Evolutionary conservation across 2,329 filamentous ascomycete species (phyloP).

Genomic region (Pochonia chlamydosporia): DNA sequence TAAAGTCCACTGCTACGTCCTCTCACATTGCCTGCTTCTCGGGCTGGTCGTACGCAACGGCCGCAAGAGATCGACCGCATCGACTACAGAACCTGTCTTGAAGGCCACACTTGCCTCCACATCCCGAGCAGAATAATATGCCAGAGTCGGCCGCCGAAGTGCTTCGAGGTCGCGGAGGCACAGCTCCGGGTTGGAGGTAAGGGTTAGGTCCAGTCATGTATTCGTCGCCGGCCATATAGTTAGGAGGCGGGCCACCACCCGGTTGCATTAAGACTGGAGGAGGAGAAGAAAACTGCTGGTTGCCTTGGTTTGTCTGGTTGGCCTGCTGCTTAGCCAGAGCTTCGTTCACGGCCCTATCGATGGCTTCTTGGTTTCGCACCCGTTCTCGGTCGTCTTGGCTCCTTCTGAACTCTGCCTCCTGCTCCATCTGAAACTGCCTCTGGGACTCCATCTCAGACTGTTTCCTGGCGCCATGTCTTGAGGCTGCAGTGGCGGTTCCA

Average conservation of each 20-base stretch:
- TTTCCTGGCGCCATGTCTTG: conserved; percentile 4
- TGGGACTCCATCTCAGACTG: conserved; percentile 3
- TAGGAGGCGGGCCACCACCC: background rate
- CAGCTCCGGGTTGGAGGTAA: conserved; percentile 2
- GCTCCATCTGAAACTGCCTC: conserved; percentile 6
- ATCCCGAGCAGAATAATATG: conserved; percentile 1
- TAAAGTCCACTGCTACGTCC: background rate
- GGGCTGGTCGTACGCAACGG: background rate
- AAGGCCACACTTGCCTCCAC: conserved; percentile 1
- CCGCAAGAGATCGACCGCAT: background rate
- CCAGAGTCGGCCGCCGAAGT: background rate
- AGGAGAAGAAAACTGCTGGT: background rate
- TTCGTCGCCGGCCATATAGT: background rate
- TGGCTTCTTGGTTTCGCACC: conserved; percentile 1
- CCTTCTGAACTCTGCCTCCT: conserved; percentile 2
- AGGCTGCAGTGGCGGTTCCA: conserved; percentile 4
- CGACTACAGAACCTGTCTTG: conserved; percentile 6
- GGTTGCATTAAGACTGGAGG: background rate
- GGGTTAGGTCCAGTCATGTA: background rate
- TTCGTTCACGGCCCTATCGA: conserved; percentile 5
- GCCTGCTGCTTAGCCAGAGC: conserved; percentile 6
- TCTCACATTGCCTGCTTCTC: background rate
- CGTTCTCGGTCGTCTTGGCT: conserved; percentile 1
- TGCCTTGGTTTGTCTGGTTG: background rate
- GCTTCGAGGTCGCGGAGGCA: background rate